Conservation (phyloP, 1,284 basidiomycete genomes). For the Quambalaria eucalypti region DNA sequence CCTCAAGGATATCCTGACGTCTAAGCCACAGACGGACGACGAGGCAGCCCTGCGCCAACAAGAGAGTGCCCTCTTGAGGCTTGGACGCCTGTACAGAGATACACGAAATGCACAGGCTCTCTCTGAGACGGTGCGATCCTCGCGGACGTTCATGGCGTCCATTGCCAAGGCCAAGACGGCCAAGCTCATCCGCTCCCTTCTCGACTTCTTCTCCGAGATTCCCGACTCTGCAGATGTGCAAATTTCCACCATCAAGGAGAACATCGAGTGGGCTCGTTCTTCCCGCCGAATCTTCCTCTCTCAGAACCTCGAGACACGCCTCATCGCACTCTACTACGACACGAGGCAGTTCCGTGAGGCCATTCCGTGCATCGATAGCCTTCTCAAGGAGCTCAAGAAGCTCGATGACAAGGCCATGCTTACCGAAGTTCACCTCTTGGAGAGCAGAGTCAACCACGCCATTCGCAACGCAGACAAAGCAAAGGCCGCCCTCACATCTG, state of each 20-base stretch:
- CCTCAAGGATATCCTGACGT: slow-evolving; percentile 29
- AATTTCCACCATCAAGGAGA: slow-evolving; percentile 75
- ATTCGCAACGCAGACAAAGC: slow-evolving; percentile 85
- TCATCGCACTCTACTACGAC: slow-evolving; percentile 74
- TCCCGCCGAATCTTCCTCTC: slow-evolving; percentile 94
- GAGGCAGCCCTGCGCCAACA: slow-evolving; percentile 67
- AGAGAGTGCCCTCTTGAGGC: slow-evolving; percentile 73
- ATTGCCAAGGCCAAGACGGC: slow-evolving; percentile 98
- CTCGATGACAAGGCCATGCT: slow-evolving; percentile 97
- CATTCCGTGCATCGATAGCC: slow-evolving; percentile 67
- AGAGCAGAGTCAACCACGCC: slow-evolving; percentile 80
- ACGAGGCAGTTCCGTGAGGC: slow-evolving; percentile 69
- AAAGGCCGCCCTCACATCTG: slow-evolving; percentile 89
- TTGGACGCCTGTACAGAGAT: slow-evolving; percentile 80
- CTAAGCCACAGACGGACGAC: slow-evolving; percentile 32
- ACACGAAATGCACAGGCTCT: slow-evolving; percentile 77
- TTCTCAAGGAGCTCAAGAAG: slow-evolving; percentile 81
- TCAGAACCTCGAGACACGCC: slow-evolving; percentile 82
- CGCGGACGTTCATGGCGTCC: slow-evolving; percentile 80
- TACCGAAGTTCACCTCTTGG: slow-evolving; percentile 89
- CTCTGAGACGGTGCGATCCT: slow-evolving; percentile 75
- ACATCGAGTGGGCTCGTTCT: slow-evolving; percentile 81
- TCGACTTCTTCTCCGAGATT: slow-evolving; percentile 75
- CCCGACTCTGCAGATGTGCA: slow-evolving; percentile 69
- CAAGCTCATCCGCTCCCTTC: slow-evolving; percentile 84